Conservation (phyloP, 345 rosid genomes). For the Nephelium lappaceum region DNA sequence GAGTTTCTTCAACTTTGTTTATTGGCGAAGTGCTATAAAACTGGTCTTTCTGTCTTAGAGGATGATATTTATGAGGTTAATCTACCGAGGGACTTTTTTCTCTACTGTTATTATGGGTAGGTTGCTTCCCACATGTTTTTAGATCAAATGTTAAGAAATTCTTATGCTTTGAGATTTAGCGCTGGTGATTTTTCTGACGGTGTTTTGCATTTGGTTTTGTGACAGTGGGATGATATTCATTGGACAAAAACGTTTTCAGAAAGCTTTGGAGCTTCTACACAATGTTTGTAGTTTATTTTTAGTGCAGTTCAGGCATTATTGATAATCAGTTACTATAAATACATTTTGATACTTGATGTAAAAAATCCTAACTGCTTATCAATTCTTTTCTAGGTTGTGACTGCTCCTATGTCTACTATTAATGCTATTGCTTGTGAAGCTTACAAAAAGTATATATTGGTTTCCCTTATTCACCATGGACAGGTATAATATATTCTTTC, state of each 20-base stretch:
- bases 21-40: slow-evolving; percentile 71
- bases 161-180: neutral
- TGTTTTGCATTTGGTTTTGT: slow-evolving; percentile 24
- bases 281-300: slow-evolving; percentile 46
- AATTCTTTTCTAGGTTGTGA: slow-evolving; percentile 65
- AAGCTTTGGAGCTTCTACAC: slow-evolving; percentile 92
- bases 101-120: slow-evolving; percentile 93
- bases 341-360: slow-evolving; percentile 12
- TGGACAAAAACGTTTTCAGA: slow-evolving; percentile 75
- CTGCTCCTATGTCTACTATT: slow-evolving; percentile 80
- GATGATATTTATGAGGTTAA: slow-evolving; percentile 89
- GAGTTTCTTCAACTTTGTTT: slow-evolving; percentile 88
- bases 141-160: neutral
- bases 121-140: slow-evolving; percentile 26
- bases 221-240: slow-evolving; percentile 95
- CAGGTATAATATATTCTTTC: slow-evolving; percentile 49
- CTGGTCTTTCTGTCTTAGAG: slow-evolving; percentile 74
- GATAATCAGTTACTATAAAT: neutral
- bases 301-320: slow-evolving; percentile 19
- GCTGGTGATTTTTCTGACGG: neutral
- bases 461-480: slow-evolving; percentile 81
- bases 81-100: slow-evolving; percentile 86
- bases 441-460: slow-evolving; percentile 84
- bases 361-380: slow-evolving; percentile 16
- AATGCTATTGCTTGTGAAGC: slow-evolving; percentile 94